A percentile compares a stretch with the other conserved stretches of the same genome.
Conservation (phyloP, 192 early-diverging fungal species). For the Dimargaris xerosporica region DNA sequence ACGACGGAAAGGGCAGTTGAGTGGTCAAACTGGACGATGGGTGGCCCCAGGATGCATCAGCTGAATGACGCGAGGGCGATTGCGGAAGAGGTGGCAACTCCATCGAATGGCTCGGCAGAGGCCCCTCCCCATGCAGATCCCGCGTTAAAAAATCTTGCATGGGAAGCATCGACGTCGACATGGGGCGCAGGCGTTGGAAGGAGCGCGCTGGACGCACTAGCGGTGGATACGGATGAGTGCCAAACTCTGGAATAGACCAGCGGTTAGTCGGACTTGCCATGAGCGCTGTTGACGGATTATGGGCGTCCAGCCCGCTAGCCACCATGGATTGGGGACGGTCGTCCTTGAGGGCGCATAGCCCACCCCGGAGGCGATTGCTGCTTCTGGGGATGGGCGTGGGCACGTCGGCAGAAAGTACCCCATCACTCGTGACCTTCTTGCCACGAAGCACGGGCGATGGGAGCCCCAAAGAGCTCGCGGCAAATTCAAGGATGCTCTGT, state of each 20-base stretch:
- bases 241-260: background rate
- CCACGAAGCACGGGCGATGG: no score
- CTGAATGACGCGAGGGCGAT: slow-evolving; percentile 1
- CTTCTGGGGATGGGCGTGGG: no score
- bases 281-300: background rate
- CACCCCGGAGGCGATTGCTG: no score
- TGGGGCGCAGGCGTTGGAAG: background rate
- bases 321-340: no score
- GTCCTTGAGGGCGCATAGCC: no score
- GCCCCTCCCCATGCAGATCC: no score
- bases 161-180: background rate
- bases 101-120: no score
- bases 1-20: background rate
- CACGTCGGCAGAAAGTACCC: no score
- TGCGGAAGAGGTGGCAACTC: no score
- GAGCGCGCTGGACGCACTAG: background rate
- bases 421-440: no score
- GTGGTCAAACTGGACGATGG: slow-evolving; percentile 7
- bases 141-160: no score
- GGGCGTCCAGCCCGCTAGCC: background rate
- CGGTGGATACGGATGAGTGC: background rate
- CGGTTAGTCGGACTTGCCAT: background rate
- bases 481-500: background rate
- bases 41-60: slow-evolving; percentile 8
- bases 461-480: background rate